These are phyloP conservation scores for Ogataea kodamae DNA, from an alignment of 805 yeast genomes.

Conservation along the genomic window DNA sequence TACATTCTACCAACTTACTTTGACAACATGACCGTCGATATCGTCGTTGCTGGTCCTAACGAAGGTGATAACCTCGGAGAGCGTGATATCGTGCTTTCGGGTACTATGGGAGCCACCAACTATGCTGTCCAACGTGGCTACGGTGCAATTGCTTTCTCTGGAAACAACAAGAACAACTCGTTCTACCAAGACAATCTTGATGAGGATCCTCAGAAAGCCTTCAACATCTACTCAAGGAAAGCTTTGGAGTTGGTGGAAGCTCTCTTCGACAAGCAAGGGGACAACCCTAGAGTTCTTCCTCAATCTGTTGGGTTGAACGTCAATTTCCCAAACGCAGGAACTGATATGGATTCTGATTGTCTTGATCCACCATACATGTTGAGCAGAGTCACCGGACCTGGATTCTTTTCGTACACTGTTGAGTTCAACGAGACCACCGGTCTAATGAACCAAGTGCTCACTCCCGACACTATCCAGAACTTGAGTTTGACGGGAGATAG, in stretches of 20 bases:
- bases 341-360: conserved; percentile 38
- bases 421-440: conserved; percentile 40
- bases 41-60: conserved; percentile 51
- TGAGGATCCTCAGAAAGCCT: conserved; percentile 38
- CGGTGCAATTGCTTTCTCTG: conserved; percentile 52
- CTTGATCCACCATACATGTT: conserved; percentile 40
- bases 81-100: conserved; percentile 42
- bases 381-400: conserved; percentile 45
- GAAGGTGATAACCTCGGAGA: conserved; percentile 48
- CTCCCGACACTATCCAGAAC: conserved; percentile 18
- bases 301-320: conserved; percentile 45
- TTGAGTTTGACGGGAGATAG: conserved; percentile 41
- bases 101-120: conserved; percentile 51
- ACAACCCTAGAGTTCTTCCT: conserved; percentile 39
- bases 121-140: conserved; percentile 46
- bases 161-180: conserved; percentile 49
- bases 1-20: conserved; percentile 46
- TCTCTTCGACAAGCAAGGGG: conserved; percentile 40
- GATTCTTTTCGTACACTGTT: conserved; percentile 32
- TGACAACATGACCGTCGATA: conserved; percentile 42
- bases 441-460: conserved; percentile 16
- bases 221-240: conserved; percentile 43
- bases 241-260: conserved; percentile 39
- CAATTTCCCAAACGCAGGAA: conserved; percentile 46
- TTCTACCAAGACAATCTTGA: conserved; percentile 44